A percentile compares a stretch with the other conserved stretches of the same genome.
These are phyloP conservation scores for Leptographium flavum DNA, from an alignment of 2,329 filamentous ascomycete genomes.

Conservation along the genomic window DNA sequence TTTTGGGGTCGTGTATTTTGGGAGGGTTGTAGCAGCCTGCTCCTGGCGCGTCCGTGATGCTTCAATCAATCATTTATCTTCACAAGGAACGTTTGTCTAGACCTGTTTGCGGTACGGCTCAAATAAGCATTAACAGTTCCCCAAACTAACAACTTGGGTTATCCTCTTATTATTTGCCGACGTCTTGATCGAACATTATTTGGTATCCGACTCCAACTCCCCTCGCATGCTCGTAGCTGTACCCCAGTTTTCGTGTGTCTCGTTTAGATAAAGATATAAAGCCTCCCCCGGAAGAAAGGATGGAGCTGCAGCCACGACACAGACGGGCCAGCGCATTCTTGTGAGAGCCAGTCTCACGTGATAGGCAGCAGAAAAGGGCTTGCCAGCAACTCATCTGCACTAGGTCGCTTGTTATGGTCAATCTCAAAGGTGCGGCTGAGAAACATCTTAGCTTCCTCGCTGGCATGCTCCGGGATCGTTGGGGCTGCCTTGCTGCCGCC, in stretches of 20 bases:
- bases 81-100: too few species aligned
- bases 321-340: background rate
- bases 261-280: too few species aligned
- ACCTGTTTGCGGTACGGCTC: too few species aligned
- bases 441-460: conserved; percentile 71
- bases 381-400: conserved; percentile 76
- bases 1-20: too few species aligned
- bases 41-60: too few species aligned
- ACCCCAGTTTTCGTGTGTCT: too few species aligned
- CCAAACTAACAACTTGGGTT: too few species aligned
- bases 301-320: background rate
- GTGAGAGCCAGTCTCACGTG: conserved; percentile 19
- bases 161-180: too few species aligned
- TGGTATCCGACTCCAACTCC: background rate
- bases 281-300: background rate
- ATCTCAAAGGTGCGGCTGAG: conserved; percentile 85
- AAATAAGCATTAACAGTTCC: too few species aligned
- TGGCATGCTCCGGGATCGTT: conserved; percentile 75
- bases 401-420: conserved; percentile 83
- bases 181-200: too few species aligned
- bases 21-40: too few species aligned
- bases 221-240: conserved; percentile 2
- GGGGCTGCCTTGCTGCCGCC: conserved; percentile 76
- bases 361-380: conserved; percentile 70
- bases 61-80: too few species aligned